Percentiles rank a stretch among this genome's conserved stretches.
Evolutionary conservation across 495 filamentous ascomycete species (phyloP).

Genomic region (Letharia columbiana): DNA sequence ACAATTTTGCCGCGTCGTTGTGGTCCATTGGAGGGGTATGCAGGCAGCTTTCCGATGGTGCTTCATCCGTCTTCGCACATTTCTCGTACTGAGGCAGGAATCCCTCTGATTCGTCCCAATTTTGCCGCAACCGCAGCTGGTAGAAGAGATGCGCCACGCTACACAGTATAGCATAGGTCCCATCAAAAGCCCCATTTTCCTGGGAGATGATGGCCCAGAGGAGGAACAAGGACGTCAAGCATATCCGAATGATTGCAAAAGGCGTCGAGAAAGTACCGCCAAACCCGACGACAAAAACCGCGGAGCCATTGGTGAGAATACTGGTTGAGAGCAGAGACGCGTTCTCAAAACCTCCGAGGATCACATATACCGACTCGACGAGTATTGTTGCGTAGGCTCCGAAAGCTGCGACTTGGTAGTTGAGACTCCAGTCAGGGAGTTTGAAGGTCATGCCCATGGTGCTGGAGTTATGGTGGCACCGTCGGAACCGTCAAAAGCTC

Average conservation of each 20-base stretch:
- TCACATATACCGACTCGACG: constrained; percentile 1
- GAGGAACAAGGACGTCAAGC: neutral
- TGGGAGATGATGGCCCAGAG: neutral
- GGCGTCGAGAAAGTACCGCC: neutral
- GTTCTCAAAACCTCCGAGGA: neutral
- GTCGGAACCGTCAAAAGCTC: neutral
- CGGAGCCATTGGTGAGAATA: constrained; percentile 4
- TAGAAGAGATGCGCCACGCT: neutral
- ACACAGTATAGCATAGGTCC: neutral
- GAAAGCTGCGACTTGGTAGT: constrained; percentile 3
- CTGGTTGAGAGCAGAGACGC: constrained; percentile 4
- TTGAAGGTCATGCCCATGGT: neutral
- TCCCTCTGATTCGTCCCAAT: neutral
- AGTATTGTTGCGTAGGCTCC: constrained; percentile 1
- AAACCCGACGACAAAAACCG: neutral
- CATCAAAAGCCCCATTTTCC: neutral
- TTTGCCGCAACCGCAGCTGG: neutral
- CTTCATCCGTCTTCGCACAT: neutral
- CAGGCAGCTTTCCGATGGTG: neutral
- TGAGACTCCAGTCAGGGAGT: neutral
- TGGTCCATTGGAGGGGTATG: neutral
- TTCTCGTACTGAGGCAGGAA: constrained; percentile 1
- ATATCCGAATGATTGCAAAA: neutral
- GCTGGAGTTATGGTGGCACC: neutral
- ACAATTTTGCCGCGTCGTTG: neutral